Conservation (phyloP, 2,329 filamentous ascomycete species). For the Apiospora pterosperma region DNA sequence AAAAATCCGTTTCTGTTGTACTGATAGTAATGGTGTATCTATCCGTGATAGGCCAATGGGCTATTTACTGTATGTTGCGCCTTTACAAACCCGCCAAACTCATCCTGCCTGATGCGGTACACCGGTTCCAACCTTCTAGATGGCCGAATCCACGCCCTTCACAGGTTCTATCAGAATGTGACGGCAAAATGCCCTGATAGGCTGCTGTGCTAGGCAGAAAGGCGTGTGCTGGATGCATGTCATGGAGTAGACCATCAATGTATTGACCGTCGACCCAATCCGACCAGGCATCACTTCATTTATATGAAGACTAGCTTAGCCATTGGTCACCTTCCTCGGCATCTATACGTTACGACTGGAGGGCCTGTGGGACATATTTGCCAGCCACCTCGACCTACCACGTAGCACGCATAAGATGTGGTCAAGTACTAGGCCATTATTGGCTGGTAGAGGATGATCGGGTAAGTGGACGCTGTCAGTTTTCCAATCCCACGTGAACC, state of each 20-base stretch:
- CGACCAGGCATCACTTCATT: not conserved
- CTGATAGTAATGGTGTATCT: not conserved
- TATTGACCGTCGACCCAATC: not conserved
- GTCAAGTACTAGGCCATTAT: not conserved
- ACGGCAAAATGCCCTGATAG: not conserved
- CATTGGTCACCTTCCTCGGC: not conserved
- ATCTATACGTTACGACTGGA: not conserved
- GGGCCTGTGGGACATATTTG: not conserved
- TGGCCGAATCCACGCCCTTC: not conserved
- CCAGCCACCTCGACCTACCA: not conserved
- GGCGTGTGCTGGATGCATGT: not conserved
- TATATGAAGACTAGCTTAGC: not conserved
- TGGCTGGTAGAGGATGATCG: not conserved
- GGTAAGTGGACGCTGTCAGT: not conserved
- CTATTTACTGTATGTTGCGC: not conserved
- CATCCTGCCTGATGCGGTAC: not conserved
- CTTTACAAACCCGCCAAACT: not conserved
- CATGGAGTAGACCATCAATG: not conserved
- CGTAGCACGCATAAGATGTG: not conserved
- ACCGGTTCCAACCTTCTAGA: not conserved
- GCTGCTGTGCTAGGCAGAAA: not conserved
- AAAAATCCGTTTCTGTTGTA: not conserved
- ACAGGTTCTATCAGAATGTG: not conserved
- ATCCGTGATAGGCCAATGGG: not conserved
- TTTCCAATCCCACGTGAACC: slow-evolving; percentile 18